Percentiles rank a stretch among this genome's conserved stretches.
These are phyloP conservation scores for Ustulina deusta DNA, from an alignment of 2,329 filamentous ascomycete species.

Conservation along the genomic window DNA sequence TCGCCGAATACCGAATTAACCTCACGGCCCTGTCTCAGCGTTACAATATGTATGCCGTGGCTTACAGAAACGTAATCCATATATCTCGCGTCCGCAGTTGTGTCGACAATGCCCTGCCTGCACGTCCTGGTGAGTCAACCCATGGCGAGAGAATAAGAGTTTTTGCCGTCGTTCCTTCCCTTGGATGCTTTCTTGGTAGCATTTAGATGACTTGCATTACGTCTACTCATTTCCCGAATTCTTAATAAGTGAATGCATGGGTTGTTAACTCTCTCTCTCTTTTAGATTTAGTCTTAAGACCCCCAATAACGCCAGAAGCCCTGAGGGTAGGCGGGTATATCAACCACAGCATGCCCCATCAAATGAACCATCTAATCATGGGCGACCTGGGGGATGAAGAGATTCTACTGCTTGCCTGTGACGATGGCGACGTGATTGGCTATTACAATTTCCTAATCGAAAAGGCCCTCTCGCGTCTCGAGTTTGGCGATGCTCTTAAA, in stretches of 20 bases:
- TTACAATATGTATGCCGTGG: slow-evolving; percentile 73
- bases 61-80: slow-evolving; percentile 68
- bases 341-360: slow-evolving; percentile 65
- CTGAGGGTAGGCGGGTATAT: slow-evolving; percentile 64
- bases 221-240: neutral
- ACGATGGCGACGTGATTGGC: slow-evolving; percentile 80
- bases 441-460: slow-evolving; percentile 72
- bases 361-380: slow-evolving; percentile 76
- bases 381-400: slow-evolving; percentile 78
- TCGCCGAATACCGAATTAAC: slow-evolving; percentile 63
- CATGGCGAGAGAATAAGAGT: neutral
- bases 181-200: neutral
- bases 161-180: neutral
- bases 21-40: slow-evolving; percentile 68
- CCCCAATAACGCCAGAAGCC: slow-evolving; percentile 57
- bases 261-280: slow-evolving; percentile 8
- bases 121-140: slow-evolving; percentile 51
- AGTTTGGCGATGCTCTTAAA: slow-evolving; percentile 47
- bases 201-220: neutral
- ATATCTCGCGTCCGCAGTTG: slow-evolving; percentile 65
- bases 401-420: slow-evolving; percentile 74
- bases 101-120: slow-evolving; percentile 61
- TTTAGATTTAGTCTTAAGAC: slow-evolving; percentile 61
- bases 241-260: neutral
- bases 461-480: slow-evolving; percentile 41